phyloP scores from a whole-genome alignment of 2,329 filamentous ascomycete species.

The Paraphoma chrysanthemicola region DNA sequence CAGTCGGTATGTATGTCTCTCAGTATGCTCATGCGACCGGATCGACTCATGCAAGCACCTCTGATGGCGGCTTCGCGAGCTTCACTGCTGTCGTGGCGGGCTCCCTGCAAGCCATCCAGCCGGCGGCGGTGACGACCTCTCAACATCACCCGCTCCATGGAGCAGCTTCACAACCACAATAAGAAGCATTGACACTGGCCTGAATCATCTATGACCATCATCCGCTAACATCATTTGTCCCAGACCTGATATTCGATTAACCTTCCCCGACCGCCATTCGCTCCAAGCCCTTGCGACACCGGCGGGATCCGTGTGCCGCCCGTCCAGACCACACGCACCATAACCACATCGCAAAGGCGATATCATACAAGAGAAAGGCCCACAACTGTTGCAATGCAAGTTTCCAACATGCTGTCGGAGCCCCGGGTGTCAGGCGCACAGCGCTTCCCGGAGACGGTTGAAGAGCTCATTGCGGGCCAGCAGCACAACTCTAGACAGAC shows the following conservation, averaged over 20 bases:
- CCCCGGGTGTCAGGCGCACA: conserved; percentile 32
- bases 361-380: conserved; percentile 10
- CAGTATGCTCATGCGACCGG: conserved; percentile 41
- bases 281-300: conserved; percentile 48
- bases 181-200: conserved; percentile 23
- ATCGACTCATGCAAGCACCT: conserved; percentile 13
- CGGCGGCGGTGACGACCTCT: conserved; percentile 40
- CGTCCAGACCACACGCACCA: conserved; percentile 26
- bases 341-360: conserved; percentile 26
- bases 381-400: conserved; percentile 35
- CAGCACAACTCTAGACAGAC: conserved; percentile 35
- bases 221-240: conserved; percentile 27
- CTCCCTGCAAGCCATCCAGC: conserved; percentile 39
- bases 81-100: conserved; percentile 33
- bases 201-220: conserved; percentile 23
- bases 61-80: conserved; percentile 24
- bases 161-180: conserved; percentile 22
- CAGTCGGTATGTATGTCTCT: conserved; percentile 44
- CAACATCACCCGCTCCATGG: conserved; percentile 28
- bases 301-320: conserved; percentile 44
- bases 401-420: conserved; percentile 40
- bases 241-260: conserved; percentile 31
- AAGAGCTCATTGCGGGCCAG: conserved; percentile 35
- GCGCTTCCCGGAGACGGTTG: conserved; percentile 30
- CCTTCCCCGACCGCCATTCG: conserved; percentile 40